A percentile compares a stretch with the other conserved stretches of the same genome.
Evolutionary conservation across 2,329 filamentous ascomycete genomes (phyloP).

Genomic region (Chrysosporium keratinophilum): DNA sequence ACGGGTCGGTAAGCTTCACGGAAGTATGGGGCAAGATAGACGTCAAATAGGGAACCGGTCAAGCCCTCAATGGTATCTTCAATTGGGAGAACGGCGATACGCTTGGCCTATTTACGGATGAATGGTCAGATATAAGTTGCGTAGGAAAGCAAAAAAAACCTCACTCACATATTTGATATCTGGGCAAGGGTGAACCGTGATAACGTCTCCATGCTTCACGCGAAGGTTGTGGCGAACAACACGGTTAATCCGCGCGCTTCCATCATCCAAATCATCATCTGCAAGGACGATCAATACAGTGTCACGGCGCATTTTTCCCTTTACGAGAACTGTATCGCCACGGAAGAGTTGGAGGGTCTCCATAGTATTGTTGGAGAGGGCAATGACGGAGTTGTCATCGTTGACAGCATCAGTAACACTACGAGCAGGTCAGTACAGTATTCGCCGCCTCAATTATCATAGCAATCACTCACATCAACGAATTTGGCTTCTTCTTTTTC

Average conservation of each 20-base stretch:
- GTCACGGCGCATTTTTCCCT: conserved; percentile 99
- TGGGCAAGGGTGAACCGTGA: conserved; percentile 93
- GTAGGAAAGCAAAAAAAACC: background rate
- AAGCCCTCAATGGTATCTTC: conserved; percentile 96
- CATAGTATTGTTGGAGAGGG: conserved; percentile 97
- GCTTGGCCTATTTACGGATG: conserved; percentile 63
- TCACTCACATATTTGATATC: conserved; percentile 97
- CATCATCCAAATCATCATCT: conserved; percentile 96
- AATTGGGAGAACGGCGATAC: conserved; percentile 94
- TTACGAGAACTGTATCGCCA: conserved; percentile 93
- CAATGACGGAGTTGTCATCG: conserved; percentile 99
- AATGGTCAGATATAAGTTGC: background rate
- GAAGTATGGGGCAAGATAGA: conserved; percentile 99
- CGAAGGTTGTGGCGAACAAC: conserved; percentile 96
- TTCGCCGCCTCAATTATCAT: background rate
- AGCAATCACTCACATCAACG: conserved; percentile 64
- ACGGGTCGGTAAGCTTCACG: conserved; percentile 96
- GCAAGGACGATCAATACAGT: conserved; percentile 95
- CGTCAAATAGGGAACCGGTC: conserved; percentile 94
- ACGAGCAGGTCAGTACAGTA: conserved; percentile 12
- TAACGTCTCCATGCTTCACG: conserved; percentile 95
- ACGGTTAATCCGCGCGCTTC: conserved; percentile 93
- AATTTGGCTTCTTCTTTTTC: conserved; percentile 99
- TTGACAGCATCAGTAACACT: conserved; percentile 97
- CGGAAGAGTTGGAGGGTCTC: conserved; percentile 96